Percentiles rank a stretch among this genome's conserved stretches.
Evolutionary conservation across 352 stramenopile species (phyloP).

Genomic region (Thalassiosira allenii): DNA sequence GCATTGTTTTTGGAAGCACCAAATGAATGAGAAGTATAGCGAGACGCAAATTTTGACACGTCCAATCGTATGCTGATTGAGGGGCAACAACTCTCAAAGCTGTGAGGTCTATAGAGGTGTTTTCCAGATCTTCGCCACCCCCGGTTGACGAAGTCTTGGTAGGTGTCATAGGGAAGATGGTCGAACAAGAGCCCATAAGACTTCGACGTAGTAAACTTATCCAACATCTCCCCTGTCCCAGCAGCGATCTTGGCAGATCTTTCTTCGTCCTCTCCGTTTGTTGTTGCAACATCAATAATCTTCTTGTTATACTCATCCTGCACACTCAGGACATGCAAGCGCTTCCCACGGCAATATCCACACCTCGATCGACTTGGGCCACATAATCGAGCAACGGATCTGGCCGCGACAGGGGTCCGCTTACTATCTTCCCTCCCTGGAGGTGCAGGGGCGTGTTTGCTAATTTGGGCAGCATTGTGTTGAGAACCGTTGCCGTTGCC

Average conservation of each 20-base stretch:
- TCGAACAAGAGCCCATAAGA: slow-evolving; percentile 76
- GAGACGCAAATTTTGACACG: slow-evolving; percentile 63
- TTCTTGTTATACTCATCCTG: slow-evolving; percentile 48
- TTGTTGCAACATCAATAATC: too few species aligned
- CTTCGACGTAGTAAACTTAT: slow-evolving; percentile 61
- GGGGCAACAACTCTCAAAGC: slow-evolving; percentile 83
- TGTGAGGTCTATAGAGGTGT: slow-evolving; percentile 83
- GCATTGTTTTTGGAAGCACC: not conserved
- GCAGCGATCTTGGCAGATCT: slow-evolving; percentile 15
- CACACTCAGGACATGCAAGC: slow-evolving; percentile 53
- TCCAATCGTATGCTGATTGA: slow-evolving; percentile 80
- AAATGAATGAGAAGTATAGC: not conserved
- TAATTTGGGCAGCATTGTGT: too few species aligned
- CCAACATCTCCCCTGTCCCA: too few species aligned
- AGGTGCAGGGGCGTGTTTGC: too few species aligned
- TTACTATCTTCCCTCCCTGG: too few species aligned
- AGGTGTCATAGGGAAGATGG: slow-evolving; percentile 55
- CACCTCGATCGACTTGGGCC: slow-evolving; percentile 67
- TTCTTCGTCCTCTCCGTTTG: slow-evolving; percentile 18
- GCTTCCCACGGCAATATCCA: slow-evolving; percentile 77
- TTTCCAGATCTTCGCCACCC: slow-evolving; percentile 84
- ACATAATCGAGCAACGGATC: slow-evolving; percentile 63
- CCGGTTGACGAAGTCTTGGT: slow-evolving; percentile 80
- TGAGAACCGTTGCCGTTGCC: too few species aligned
- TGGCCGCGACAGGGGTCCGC: too few species aligned